These are phyloP conservation scores for Penicillium odoratum DNA, from an alignment of 495 filamentous ascomycete species.

Conservation along the genomic window DNA sequence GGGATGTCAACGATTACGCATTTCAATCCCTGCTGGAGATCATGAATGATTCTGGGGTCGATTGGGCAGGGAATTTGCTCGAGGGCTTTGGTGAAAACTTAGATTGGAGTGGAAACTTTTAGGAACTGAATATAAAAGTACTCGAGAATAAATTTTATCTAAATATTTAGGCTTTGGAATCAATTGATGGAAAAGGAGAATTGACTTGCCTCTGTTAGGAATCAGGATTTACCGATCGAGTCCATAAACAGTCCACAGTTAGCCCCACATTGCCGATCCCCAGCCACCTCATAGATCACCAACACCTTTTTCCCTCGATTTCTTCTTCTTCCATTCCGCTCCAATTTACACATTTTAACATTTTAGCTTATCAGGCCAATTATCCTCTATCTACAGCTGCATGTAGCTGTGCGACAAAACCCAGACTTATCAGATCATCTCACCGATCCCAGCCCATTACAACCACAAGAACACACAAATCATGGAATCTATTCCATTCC, in stretches of 20 bases:
- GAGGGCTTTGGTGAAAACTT: slow-evolving; percentile 2
- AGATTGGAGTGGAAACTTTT: slow-evolving; percentile 4
- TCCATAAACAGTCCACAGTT: neutral
- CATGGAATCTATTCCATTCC: slow-evolving; percentile 14
- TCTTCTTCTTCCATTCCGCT: neutral
- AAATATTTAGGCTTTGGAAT: too few species aligned
- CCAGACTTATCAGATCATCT: slow-evolving; percentile 9
- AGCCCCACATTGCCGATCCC: slow-evolving; percentile 8
- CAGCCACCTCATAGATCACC: slow-evolving; percentile 6
- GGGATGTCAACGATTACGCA: slow-evolving; percentile 11
- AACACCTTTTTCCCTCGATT: neutral
- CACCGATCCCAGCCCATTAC: slow-evolving; percentile 1
- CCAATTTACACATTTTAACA: neutral
- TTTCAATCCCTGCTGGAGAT: slow-evolving; percentile 20
- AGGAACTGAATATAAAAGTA: too few species aligned
- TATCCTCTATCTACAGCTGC: neutral
- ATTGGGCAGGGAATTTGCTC: slow-evolving; percentile 23
- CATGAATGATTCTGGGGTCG: slow-evolving; percentile 23
- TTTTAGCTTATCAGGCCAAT: neutral
- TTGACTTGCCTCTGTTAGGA: too few species aligned
- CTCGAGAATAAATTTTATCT: too few species aligned
- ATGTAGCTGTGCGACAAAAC: neutral
- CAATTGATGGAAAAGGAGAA: too few species aligned
- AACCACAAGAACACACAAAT: neutral
- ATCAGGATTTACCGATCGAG: neutral